Percentiles rank a stretch among this genome's conserved stretches.
phyloP scores from a whole-genome alignment of 176 grass and related monocot species.

The Raddia distichophylla region DNA sequence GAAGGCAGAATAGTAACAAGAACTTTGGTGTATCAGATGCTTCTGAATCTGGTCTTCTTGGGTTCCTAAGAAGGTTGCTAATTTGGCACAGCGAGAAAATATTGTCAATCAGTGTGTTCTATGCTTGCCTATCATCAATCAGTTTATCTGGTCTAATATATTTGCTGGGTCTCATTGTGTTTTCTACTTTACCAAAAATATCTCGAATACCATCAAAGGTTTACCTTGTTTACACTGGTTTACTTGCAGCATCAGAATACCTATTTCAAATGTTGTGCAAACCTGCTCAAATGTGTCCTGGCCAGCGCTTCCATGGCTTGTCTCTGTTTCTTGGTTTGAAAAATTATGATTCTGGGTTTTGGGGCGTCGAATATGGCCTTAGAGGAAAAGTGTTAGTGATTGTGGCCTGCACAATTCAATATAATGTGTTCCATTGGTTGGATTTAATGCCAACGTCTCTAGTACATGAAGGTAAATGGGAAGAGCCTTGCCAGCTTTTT shows the following conservation, averaged over 20 bases:
- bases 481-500: slow-evolving; percentile 94
- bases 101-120: slow-evolving; percentile 77
- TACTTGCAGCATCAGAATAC: slow-evolving; percentile 83
- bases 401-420: slow-evolving; percentile 88
- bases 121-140: slow-evolving; percentile 89
- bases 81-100: slow-evolving; percentile 98
- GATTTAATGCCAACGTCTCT: slow-evolving; percentile 74
- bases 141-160: slow-evolving; percentile 88
- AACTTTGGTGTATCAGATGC: slow-evolving; percentile 75
- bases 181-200: slow-evolving; percentile 82
- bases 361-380: slow-evolving; percentile 80
- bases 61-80: slow-evolving; percentile 83
- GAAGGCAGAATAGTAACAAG: slow-evolving; percentile 79
- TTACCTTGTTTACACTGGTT: slow-evolving; percentile 86
- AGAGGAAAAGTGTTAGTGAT: slow-evolving; percentile 91
- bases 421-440: slow-evolving; percentile 97
- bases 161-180: slow-evolving; percentile 79
- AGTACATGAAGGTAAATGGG: slow-evolving; percentile 81
- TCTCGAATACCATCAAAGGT: slow-evolving; percentile 90
- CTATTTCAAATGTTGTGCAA: slow-evolving; percentile 95
- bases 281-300: slow-evolving; percentile 91
- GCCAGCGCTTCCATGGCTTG: slow-evolving; percentile 62
- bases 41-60: slow-evolving; percentile 68
- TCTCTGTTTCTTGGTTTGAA: slow-evolving; percentile 80
- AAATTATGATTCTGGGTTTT: slow-evolving; percentile 90